Conservation (phyloP, 345 rosid genomes). For the Euphorbia peplus region DNA sequence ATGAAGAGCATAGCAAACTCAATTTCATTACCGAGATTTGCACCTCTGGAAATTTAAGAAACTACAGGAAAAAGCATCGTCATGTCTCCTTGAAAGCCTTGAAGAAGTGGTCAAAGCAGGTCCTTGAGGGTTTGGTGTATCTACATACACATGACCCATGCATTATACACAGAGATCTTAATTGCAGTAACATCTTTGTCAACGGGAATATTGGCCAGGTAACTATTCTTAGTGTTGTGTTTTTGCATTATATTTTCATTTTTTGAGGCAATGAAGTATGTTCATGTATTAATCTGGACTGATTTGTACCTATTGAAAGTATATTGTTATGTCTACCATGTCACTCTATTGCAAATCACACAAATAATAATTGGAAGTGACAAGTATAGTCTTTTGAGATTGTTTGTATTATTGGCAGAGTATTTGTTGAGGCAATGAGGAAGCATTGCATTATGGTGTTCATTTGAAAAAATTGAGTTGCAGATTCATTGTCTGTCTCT, state of each 20-base stretch:
- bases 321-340: not conserved
- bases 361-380: not conserved
- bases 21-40: conserved; percentile 76
- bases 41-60: conserved; percentile 62
- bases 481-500: not conserved
- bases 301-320: not conserved
- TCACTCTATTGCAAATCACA: not conserved
- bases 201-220: conserved; percentile 70
- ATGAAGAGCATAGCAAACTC: conserved; percentile 38
- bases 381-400: not conserved
- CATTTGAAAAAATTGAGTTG: not conserved
- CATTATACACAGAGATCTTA: conserved; percentile 62
- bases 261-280: not conserved
- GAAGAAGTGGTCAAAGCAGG: conserved; percentile 71
- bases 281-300: not conserved
- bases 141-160: conserved; percentile 71
- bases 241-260: not conserved
- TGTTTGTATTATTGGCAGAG: not conserved
- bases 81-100: conserved; percentile 65
- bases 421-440: not conserved
- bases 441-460: not conserved
- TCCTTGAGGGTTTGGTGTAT: conserved; percentile 56
- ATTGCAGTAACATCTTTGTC: conserved; percentile 68
- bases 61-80: conserved; percentile 61
- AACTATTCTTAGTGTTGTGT: not conserved